Base-by-base conservation (phyloP, 768 basidiomycete genomes). In the Podaxis sp. region DNA sequence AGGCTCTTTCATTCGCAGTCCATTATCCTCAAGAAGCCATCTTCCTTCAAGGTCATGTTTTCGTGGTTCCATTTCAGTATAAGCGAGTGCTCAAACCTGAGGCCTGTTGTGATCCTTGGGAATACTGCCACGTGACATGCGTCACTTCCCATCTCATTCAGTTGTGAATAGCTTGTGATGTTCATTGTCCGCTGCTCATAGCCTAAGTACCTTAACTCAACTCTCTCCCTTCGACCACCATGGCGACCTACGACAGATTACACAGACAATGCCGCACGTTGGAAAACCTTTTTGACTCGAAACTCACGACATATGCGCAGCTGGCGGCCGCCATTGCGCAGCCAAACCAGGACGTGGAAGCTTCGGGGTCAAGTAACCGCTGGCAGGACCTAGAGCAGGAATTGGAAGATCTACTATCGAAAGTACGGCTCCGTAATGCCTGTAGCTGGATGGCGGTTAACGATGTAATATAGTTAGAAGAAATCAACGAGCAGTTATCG, bases 261-360 rank as follows among this genome's bases (percentile, higher is more conserved):
- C 91, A 97, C 69, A 80, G 95, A 58, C 95, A 96, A 75, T 93
- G 93, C 76, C 83, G 96, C 69, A 95, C 95, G 4, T 86, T 98
- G 28, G 96, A 99, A 72, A 93, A 94, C 51, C 83, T 94, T 24
- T 91, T 99, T 66, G 94, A 97, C 71, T 79, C 90, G 36, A 96
- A 97, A 73, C 82, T 99, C 33, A 93, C 93, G 0, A 82, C 93
- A 10, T 99, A 99, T 75, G 87, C 93, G 20, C 91, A 93, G 68
- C 80, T 97, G 46, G 94, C 91, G 7, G 84, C 90, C 3, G 81
- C 80, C 33, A 81, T 89, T 65, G 84, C 85, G 12, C 78, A 78
- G 60, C 75, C 75, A 20, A 79, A 75, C 48, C 75, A 84, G 64
- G 91, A 90, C 70, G 68, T 93, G 28, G 91, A 93, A 71, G 85